Percentiles rank a stretch among this genome's conserved stretches.
These are phyloP conservation scores for Aaosphaeria pasadenensis DNA, from an alignment of 2,329 filamentous ascomycete species.

Conservation along the genomic window DNA sequence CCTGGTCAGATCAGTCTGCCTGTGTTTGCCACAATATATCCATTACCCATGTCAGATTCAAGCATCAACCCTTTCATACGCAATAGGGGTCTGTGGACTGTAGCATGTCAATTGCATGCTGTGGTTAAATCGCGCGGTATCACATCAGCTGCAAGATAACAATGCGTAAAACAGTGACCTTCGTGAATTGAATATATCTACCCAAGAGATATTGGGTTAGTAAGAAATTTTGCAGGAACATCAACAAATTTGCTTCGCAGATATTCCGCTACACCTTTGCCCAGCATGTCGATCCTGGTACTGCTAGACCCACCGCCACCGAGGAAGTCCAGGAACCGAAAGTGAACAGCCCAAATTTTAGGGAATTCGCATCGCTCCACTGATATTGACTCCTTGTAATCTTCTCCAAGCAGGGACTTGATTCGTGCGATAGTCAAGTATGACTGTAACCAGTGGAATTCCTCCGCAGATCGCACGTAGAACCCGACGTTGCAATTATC, in stretches of 20 bases:
- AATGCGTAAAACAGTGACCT: no score
- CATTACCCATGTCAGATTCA: no score
- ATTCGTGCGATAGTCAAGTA: conserved; percentile 40
- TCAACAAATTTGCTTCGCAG: conserved; percentile 8
- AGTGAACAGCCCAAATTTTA: conserved; percentile 45
- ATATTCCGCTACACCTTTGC: conserved; percentile 11
- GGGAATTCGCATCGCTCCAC: conserved; percentile 46
- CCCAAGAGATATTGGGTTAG: no score
- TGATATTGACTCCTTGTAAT: conserved; percentile 42
- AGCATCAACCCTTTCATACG: no score
- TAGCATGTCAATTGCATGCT: no score
- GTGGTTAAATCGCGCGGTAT: no score
- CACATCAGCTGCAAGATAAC: no score
- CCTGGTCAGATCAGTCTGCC: no score
- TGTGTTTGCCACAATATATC: no score
- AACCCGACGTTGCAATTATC: conserved; percentile 42
- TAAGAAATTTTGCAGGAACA: conserved; percentile 4
- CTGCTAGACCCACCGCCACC: conserved; percentile 10
- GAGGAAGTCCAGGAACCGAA: conserved; percentile 7
- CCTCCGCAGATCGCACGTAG: conserved; percentile 33
- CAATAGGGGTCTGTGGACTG: no score
- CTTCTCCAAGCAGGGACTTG: conserved; percentile 40
- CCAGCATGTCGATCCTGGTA: conserved; percentile 10
- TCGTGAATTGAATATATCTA: no score
- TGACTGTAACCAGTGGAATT: conserved; percentile 40